Percentiles rank a stretch among this genome's conserved stretches.
Conservation (phyloP, 2,329 filamentous ascomycete genomes). For the Penicillium concentricum region DNA sequence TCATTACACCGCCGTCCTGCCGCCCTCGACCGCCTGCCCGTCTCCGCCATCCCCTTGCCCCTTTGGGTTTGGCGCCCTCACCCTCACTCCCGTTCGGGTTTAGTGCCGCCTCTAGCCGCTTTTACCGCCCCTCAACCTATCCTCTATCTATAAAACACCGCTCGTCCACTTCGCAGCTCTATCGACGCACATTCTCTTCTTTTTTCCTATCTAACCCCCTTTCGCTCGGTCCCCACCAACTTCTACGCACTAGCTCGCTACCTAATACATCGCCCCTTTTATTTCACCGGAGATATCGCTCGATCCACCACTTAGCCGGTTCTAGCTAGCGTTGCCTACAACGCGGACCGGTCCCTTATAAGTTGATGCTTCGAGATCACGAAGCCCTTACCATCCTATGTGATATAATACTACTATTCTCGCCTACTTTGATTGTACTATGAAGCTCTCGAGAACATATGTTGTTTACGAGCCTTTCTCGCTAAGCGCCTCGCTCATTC, state of each 20-base stretch:
- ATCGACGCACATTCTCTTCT: constrained; percentile 25
- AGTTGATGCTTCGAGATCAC: constrained; percentile 3
- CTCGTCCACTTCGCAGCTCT: constrained; percentile 17
- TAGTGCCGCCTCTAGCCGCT: constrained; percentile 18
- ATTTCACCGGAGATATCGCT: constrained; percentile 12
- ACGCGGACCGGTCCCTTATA: too few relatives aligned
- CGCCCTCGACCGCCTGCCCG: constrained; percentile 18
- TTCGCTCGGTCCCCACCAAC: constrained; percentile 5
- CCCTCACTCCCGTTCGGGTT: constrained; percentile 14
- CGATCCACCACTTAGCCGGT: constrained; percentile 4
- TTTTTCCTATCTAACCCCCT: constrained; percentile 11
- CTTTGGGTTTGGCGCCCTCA: constrained; percentile 14
- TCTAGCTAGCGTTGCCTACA: constrained; percentile 6
- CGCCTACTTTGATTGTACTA: neutral
- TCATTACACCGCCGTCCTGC: constrained; percentile 19
- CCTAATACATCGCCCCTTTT: constrained; percentile 10
- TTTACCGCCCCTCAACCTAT: constrained; percentile 23
- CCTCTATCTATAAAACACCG: constrained; percentile 28
- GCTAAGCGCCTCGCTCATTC: neutral
- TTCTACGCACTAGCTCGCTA: constrained; percentile 1
- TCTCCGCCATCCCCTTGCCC: constrained; percentile 13
- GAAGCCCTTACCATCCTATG: constrained; percentile 1
- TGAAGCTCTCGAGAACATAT: constrained; percentile 3
- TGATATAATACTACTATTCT: neutral
- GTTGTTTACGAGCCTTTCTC: neutral